Conservation (phyloP, 1,139 yeast genomes). For the Hyphopichia buzzinii region DNA sequence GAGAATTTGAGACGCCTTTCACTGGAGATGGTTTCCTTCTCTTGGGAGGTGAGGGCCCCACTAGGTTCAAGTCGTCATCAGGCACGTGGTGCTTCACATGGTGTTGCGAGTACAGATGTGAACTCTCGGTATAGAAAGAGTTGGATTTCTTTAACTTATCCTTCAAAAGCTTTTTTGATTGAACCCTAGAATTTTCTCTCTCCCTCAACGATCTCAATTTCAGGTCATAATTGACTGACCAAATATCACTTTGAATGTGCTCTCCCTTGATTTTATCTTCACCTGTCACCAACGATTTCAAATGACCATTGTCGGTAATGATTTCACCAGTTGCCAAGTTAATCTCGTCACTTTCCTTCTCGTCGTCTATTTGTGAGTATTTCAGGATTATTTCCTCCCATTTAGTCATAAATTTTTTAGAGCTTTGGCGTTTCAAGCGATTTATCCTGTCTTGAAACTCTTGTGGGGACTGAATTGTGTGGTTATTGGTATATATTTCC, state of each 20-base stretch:
- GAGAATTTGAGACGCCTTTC: slow-evolving; percentile 5
- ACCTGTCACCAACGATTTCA: slow-evolving; percentile 35
- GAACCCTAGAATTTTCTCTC: slow-evolving; percentile 3
- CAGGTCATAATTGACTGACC: slow-evolving; percentile 21
- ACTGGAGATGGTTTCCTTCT: slow-evolving; percentile 13
- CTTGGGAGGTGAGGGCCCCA: slow-evolving; percentile 34
- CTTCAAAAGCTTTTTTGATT: slow-evolving; percentile 18
- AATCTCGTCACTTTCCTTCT: slow-evolving; percentile 61
- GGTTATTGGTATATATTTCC: background rate
- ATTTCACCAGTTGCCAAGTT: slow-evolving; percentile 61
- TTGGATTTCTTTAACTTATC: slow-evolving; percentile 16
- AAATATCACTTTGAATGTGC: slow-evolving; percentile 15
- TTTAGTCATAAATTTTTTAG: slow-evolving; percentile 30
- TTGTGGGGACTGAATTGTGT: slow-evolving; percentile 1
- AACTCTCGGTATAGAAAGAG: slow-evolving; percentile 11
- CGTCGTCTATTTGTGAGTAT: slow-evolving; percentile 51
- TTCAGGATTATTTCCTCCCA: slow-evolving; percentile 59
- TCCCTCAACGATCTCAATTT: slow-evolving; percentile 14
- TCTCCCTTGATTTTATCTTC: slow-evolving; percentile 7
- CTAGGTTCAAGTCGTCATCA: slow-evolving; percentile 24
- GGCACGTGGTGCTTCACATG: too few relatives aligned
- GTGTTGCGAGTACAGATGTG: too few relatives aligned
- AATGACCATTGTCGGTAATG: slow-evolving; percentile 62
- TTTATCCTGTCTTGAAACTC: slow-evolving; percentile 24
- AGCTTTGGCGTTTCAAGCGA: slow-evolving; percentile 26